These are phyloP conservation scores for Boletus reticulatus DNA, from an alignment of 768 basidiomycete genomes.

Conservation along the genomic window DNA sequence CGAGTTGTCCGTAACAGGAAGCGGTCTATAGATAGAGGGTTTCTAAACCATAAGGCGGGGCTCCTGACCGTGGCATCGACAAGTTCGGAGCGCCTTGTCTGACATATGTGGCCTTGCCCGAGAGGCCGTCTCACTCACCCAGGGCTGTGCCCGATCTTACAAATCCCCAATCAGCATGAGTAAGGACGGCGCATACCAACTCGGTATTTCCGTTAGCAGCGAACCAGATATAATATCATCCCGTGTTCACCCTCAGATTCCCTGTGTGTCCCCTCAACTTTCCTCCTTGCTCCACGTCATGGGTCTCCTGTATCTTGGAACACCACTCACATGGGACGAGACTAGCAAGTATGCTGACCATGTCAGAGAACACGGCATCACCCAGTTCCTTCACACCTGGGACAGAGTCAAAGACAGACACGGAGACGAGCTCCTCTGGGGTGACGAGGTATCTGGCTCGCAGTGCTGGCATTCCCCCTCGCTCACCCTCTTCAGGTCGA, in stretches of 20 bases:
- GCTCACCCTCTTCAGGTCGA: constrained; percentile 62
- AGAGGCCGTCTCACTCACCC: too few species aligned
- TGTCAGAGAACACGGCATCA: constrained; percentile 88
- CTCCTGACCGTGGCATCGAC: too few species aligned
- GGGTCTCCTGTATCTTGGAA: constrained; percentile 93
- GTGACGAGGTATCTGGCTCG: constrained; percentile 76
- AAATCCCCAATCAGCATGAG: constrained; percentile 19
- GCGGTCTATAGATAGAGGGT: background rate
- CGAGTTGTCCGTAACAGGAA: background rate
- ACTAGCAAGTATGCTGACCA: constrained; percentile 86
- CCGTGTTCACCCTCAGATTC: too few species aligned
- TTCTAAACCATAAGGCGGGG: background rate
- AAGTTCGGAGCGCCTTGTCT: too few species aligned
- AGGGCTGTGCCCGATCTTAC: constrained; percentile 11
- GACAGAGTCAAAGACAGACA: constrained; percentile 85
- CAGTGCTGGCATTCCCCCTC: constrained; percentile 6
- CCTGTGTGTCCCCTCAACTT: background rate
- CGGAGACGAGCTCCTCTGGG: constrained; percentile 95
- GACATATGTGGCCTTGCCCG: too few species aligned
- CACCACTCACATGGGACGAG: constrained; percentile 89
- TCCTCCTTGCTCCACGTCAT: constrained; percentile 41
- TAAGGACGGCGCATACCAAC: constrained; percentile 6
- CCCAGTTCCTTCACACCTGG: constrained; percentile 94
- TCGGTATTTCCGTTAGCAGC: background rate
- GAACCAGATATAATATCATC: background rate